These are phyloP conservation scores for Neckera pumila DNA, from an alignment of 225 moss, liverwort and hornwort species.

Conservation along the genomic window DNA sequence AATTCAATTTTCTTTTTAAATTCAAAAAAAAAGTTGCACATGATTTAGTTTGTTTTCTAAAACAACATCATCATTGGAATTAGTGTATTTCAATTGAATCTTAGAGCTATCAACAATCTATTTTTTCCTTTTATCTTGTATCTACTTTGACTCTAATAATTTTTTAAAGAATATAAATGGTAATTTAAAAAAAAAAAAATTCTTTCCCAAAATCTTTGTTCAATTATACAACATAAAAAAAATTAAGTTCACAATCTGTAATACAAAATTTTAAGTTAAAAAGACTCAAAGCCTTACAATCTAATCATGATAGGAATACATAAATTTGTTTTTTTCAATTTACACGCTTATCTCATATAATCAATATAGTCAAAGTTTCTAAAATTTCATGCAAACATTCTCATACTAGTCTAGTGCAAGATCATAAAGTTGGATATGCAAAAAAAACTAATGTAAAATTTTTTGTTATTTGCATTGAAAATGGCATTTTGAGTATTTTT, in stretches of 20 bases:
- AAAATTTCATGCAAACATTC: too few relatives aligned
- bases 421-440: too few relatives aligned
- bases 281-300: neutral
- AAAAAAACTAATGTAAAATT: too few relatives aligned
- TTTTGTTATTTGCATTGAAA: neutral
- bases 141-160: neutral
- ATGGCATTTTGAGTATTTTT: neutral
- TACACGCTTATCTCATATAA: neutral
- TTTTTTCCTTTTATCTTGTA: neutral
- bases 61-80: neutral
- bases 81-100: neutral
- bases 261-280: neutral
- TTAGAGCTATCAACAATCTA: neutral
- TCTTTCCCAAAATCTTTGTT: fast-evolving
- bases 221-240: neutral
- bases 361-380: neutral
- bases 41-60: neutral
- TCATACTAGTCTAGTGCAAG: too few relatives aligned
- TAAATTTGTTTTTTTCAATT: neutral
- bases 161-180: neutral
- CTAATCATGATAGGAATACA: neutral
- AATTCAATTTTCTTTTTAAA: too few relatives aligned
- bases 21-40: too few relatives aligned
- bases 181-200: neutral
- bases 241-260: neutral